Evolutionary conservation across 352 stramenopile species (phyloP), one percentile per base, ranked within the genome.

Genomic region (Phytopythium montanum): DNA sequence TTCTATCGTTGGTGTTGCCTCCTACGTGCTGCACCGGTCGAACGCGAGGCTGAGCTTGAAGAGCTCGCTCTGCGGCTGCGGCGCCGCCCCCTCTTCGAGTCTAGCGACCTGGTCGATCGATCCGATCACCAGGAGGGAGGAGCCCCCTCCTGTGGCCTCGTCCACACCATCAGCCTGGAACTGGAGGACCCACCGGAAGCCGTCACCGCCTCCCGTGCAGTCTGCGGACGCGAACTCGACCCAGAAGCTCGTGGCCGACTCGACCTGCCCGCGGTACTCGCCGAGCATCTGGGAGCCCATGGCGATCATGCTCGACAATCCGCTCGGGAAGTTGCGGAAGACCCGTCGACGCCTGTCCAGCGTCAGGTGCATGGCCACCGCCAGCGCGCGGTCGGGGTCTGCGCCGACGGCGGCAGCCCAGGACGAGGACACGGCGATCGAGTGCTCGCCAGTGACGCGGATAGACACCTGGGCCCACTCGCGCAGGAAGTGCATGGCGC

Each of bases 241-340:
- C 29, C 72, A 60, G 53, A 84, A 68, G 50, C 54, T 62, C 41
- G 26, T 70, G 8, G 52, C 52, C 2, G 62, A 64, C 25, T 72
- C 54, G 19, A 75, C 14, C 23, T 81, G 68, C 1, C 70, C 76
- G 28, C 70, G 59, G 54, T 87, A 87, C 52, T 87, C 75, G 26
- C 75, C 75, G 50, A 73, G 79, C 28, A 45, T 56, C 19, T 71
- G 56, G 4, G 53, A 62, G 21, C 68, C 65, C n/a, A 79, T 59
- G 21, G 58, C 38, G 42, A 79, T 56, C 19, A 64, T 73, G 28
- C 61, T 80, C 3, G 72, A 74, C n/a, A 79, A 36, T 34, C 76
- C 76, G 39, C 72, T 84, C 1, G 72, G 74, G 28, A 82, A 81
- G 23, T 60, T 66, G 39, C 62, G 66, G 34, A 84, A 87, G 12